Base-by-base conservation (phyloP, 805 yeast species). In the Metschnikowia kunwiensis region DNA sequence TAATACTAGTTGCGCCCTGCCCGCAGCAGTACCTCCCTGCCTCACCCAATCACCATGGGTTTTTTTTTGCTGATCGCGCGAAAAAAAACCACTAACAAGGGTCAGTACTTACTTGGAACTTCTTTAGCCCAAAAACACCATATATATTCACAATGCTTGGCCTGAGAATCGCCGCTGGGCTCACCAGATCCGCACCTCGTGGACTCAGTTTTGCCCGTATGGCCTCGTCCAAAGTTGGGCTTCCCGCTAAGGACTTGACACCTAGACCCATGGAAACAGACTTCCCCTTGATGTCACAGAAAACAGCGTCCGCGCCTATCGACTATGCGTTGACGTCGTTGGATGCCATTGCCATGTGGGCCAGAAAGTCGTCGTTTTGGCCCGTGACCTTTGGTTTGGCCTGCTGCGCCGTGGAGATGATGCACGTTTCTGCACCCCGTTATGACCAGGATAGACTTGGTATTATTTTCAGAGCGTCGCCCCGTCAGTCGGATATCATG, bases 341-440 rank as follows among this genome's bases (percentile, higher is more conserved):
- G 51, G 95, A 86, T 56, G 80, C 80, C 44, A 76, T 86, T 45
- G 88, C 88, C 47, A 82, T 82, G 68, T 86, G 95, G 95, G 94
- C 91, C 1, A 76, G 95, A 63, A 87, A 84, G 58, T 86, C 94
- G 18, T 83, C 93, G 1, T 86, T 86, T 61, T 86, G 95, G 95
- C 95, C 95, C 7, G 89, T 85, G 30, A 86, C 95, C 24, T 86
- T 86, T 62, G 95, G 95, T 22, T 70, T 86, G 55, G 95, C 95
- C 7, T 86, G 95, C 65, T 86, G 95, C 70, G 95, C 95, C 43
- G 94, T 86, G 27, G 95, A 86, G 65, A 86, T 86, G 95, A 86
- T 86, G 95, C 95, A 86, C 60, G 84, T 82, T 24, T 86, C 95
- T 17, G 79, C 94, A 40, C 94, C 95, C 43, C 74, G 95, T 57